Evolutionary conservation across 1,284 basidiomycete species (phyloP), one percentile per base, ranked within the genome.

Genomic region (Tilletiaria anomala): DNA sequence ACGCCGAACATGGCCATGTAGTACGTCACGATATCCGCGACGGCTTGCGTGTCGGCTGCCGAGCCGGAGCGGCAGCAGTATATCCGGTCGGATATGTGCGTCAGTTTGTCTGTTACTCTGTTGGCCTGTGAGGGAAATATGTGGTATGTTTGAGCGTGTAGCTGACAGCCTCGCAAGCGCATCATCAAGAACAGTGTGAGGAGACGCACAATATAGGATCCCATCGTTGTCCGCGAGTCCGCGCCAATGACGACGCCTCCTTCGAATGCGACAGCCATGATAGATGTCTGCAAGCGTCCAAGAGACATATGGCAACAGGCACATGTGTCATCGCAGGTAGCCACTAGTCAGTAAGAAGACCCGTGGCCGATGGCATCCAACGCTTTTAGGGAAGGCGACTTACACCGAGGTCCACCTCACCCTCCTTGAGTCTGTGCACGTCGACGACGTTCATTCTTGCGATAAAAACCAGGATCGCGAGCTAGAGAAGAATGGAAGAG

Each of bases 61-160:
- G 88, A 94, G 39, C 91, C 91, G 39, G 87, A 93, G 14, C 91
- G 82, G 76, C 91, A 97, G 71, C 91, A 97, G 73, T 97, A 97
- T 71, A 96, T 84, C 51, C 88, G 85, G 71, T 97, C 93, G 68
- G 94, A 86, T 54, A 97, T 76, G 68, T 88, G 80, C 3, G 91
- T 97, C 46, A 97, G 76, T 72, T 97, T 97, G 76, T 97, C 91
- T 17, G 91, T 97, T 22, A 97, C 93, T 69, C 91, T 82, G 69
- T 97, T 97, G 39, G 89, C 89, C 82, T 86, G 40, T 6, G 11
- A n/a, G n/a, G 34, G 3, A 37, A 32, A 17, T 2, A 37, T 37
- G 10, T 31, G 21, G 3, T 35, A 36, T 10, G 20, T 8, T 10
- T 44, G 16, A 26, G 17, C 22, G 21, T 37, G 24, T 42, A 36